Conservation (phyloP, 1,139 yeast genomes). For the Lodderomyces metapsilosis region DNA sequence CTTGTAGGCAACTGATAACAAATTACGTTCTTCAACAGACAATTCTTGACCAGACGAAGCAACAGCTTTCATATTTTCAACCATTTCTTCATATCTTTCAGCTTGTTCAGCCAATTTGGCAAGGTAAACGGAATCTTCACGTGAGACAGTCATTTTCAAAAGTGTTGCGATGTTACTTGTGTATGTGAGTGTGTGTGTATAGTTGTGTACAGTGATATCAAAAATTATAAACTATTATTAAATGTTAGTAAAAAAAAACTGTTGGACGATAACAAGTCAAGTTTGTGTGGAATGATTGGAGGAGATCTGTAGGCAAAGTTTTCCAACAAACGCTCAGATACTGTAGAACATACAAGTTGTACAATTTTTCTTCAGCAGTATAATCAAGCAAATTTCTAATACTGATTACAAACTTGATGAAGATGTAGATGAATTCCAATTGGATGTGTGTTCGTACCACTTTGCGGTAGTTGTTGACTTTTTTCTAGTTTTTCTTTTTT, state of each 20-base stretch:
- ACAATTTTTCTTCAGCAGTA: not conserved
- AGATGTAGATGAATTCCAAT: not conserved
- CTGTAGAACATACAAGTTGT: not conserved
- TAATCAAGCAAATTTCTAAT: not conserved
- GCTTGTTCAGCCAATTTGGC: conserved; percentile 99
- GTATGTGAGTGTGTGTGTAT: not conserved
- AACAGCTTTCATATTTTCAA: conserved; percentile 96
- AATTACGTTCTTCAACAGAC: conserved; percentile 96
- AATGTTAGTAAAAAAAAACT: not conserved
- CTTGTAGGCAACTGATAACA: conserved; percentile 95
- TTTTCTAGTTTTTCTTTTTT: conserved; percentile 5
- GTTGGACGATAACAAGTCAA: not conserved
- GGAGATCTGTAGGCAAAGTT: too few species aligned
- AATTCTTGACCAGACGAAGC: conserved; percentile 95
- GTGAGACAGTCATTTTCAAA: conserved; percentile 72
- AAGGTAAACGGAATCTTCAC: conserved; percentile 97
- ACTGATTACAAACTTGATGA: not conserved
- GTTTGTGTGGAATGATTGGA: not conserved
- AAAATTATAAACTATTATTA: too few species aligned
- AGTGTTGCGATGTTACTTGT: not conserved
- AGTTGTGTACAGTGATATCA: not conserved
- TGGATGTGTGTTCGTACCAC: not conserved
- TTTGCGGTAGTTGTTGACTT: conserved; percentile 1
- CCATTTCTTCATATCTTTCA: conserved; percentile 99
- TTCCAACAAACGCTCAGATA: too few species aligned